Evolutionary conservation across 2,329 filamentous ascomycete genomes (phyloP), one percentile per base, ranked within the genome.

Genomic region (Metarhizium brunneum): DNA sequence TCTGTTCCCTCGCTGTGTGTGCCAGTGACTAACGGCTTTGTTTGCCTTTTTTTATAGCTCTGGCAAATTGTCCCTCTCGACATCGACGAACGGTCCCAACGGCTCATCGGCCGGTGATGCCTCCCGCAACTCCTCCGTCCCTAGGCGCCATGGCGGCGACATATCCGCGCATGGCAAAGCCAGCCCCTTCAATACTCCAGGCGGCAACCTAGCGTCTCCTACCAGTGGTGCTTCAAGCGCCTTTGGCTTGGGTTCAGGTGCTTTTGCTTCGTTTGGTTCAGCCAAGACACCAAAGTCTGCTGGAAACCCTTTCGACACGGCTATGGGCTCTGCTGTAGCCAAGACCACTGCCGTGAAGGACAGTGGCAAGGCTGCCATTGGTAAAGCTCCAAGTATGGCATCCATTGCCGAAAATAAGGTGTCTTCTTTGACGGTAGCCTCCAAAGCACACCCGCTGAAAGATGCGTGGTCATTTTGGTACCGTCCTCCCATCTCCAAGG

Each of bases 381-480:
- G 60, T 4, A 71, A 67, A 57, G 60, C 61, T 13, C 59, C 66
- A 16, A 64, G 66, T 60, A 76, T 77, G 73, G 68, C 73, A 56
- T 71, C 77, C 56, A 76, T 80, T 57, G 68, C 75, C 57, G 76
- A 80, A 65, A 65, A 68, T 54, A 68, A 61, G 51, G 56, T 60
- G 14, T 55, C 63, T 20, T 58, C 59, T n/a, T 69, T 73, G 55
- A 71, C 72, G 54, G 69, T 71, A 54, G 71, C 74, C 56, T 64
- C 73, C 56, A 74, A 77, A 64, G 64, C 68, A 58, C 72, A 74
- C 60, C 79, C 82, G 58, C 79, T 97, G 64, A 91, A 88, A 73
- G 86, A 90, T 71, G 86, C 85, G 60, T 99, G 94, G 94, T 86
- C 95, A 38, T 90, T 97, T 70, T 97, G 94, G 91, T 99, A 95